Evolutionary conservation across 169 alveolate genomes (phyloP).

Genomic region (Plasmodium ovale): DNA sequence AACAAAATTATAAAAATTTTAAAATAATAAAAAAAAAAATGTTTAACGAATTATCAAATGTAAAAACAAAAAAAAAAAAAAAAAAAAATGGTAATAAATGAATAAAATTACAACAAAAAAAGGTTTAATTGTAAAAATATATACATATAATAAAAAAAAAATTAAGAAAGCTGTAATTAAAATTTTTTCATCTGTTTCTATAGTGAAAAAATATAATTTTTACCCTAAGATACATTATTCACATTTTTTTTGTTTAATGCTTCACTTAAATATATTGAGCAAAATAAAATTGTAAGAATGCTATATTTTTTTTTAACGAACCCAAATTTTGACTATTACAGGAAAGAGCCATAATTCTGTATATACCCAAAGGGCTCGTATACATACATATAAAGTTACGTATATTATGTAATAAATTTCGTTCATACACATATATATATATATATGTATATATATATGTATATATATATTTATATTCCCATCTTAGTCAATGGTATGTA

Average conservation of each 20-base stretch:
- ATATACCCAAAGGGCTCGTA: neutral
- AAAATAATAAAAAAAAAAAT: no score
- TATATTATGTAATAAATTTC: neutral
- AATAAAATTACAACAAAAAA: neutral
- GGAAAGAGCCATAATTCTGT: neutral
- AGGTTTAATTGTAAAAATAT: neutral
- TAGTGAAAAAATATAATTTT: conserved; percentile 30
- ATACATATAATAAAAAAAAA: neutral
- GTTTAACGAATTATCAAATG: no score
- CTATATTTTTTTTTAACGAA: conserved; percentile 6
- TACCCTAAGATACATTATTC: conserved; percentile 21
- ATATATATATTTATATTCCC: no score
- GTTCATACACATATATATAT: no score
- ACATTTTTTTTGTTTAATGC: conserved; percentile 4
- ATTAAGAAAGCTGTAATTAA: conserved; percentile 9
- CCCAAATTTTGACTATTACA: neutral
- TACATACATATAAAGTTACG: neutral
- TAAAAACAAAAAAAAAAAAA: no score
- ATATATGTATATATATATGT: no score
- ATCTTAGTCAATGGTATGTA: no score
- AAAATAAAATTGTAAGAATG: conserved; percentile 25
- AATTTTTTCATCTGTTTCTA: conserved; percentile 13
- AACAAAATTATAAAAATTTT: conserved; percentile 10
- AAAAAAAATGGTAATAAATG: neutral
- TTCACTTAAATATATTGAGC: conserved; percentile 1